A percentile compares a stretch with the other conserved stretches of the same genome.
Conservation (phyloP, 2,329 filamentous ascomycete species). For the Macrophomina phaseolina region DNA sequence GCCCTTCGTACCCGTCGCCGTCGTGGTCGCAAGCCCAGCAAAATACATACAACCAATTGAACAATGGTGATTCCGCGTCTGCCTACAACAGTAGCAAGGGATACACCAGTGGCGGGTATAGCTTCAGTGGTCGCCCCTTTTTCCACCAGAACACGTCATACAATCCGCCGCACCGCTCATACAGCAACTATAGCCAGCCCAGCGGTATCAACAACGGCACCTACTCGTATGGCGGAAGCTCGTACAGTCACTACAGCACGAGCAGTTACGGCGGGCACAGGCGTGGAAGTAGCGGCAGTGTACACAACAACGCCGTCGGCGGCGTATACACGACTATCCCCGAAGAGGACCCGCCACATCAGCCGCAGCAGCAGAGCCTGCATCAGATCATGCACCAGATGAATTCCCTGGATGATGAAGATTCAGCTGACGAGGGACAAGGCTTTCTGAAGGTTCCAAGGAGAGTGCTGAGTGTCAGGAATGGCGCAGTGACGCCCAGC, state of each 20-base stretch:
- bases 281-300: not conserved
- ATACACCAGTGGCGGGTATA: not conserved
- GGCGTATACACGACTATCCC: conserved; percentile 5
- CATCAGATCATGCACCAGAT: conserved; percentile 15
- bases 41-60: not conserved
- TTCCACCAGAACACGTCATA: conserved; percentile 13
- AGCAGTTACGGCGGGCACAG: not conserved
- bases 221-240: not conserved
- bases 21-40: not conserved
- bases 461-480: conserved; percentile 14
- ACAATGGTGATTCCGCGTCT: not conserved
- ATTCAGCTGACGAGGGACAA: conserved; percentile 2
- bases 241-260: not conserved
- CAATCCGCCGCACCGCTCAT: not conserved
- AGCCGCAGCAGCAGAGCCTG: conserved; percentile 3
- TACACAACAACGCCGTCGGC: not conserved
- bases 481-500: conserved; percentile 21
- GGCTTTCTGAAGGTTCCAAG: not conserved
- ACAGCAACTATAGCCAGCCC: not conserved
- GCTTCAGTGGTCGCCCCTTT: not conserved
- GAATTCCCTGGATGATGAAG: conserved; percentile 14
- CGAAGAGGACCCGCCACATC: not conserved
- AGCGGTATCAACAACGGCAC: not conserved
- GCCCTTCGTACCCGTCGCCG: conserved; percentile 1
- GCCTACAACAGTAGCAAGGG: not conserved